These are phyloP conservation scores for Trichothecium roseum DNA, from an alignment of 2,329 filamentous ascomycete species.

Conservation along the genomic window DNA sequence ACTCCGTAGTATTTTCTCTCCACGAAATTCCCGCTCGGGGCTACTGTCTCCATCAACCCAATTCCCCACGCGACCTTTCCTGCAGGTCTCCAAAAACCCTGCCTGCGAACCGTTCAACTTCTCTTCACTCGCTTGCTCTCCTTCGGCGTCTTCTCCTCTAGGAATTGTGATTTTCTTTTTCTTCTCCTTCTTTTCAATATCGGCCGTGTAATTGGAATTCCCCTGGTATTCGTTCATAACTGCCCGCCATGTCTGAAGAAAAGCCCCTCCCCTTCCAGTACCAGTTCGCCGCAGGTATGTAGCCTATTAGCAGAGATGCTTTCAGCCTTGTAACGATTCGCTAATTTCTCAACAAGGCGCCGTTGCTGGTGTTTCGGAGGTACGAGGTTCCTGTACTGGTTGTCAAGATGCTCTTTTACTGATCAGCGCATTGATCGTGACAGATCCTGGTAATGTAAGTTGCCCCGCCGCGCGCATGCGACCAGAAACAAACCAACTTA, in stretches of 20 bases:
- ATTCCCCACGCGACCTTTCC: conserved; percentile 1
- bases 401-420: conserved; percentile 5
- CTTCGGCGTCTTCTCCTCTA: not conserved
- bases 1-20: not conserved
- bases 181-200: not conserved
- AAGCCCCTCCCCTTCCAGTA: conserved; percentile 86
- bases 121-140: too few species aligned
- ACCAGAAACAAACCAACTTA: not conserved
- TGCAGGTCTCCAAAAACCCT: too few species aligned
- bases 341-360: conserved; percentile 46
- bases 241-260: conserved; percentile 47
- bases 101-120: too few species aligned
- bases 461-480: conserved; percentile 2
- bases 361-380: conserved; percentile 95
- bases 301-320: not conserved
- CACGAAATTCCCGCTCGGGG: conserved; percentile 3
- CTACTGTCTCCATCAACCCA: too few species aligned
- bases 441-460: conserved; percentile 82
- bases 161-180: not conserved
- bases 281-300: conserved; percentile 84
- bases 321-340: conserved; percentile 9
- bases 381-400: conserved; percentile 33
- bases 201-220: not conserved
- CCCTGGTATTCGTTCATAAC: not conserved
- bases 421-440: conserved; percentile 2